phyloP scores from a whole-genome alignment of 2,329 filamentous ascomycete genomes.

The Amylocarpus encephaloides region DNA sequence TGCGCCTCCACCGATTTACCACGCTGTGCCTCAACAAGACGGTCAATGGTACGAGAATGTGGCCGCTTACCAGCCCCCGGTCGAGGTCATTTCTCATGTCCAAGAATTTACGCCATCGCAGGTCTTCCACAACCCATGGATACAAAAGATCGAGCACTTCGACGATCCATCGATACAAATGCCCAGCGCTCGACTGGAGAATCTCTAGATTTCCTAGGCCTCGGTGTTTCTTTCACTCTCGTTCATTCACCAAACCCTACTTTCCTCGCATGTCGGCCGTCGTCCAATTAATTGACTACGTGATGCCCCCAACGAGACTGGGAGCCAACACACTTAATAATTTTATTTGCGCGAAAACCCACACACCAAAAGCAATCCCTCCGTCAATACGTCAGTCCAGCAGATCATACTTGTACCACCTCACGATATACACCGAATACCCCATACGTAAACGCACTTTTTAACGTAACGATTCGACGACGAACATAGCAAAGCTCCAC shows the following conservation, averaged over 20 bases:
- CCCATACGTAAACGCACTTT: constrained; percentile 5
- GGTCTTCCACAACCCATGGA: constrained; percentile 48
- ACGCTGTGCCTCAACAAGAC: constrained; percentile 36
- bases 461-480: constrained; percentile 12
- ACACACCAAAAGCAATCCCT: constrained; percentile 1
- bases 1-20: constrained; percentile 34
- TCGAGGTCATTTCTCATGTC: constrained; percentile 50
- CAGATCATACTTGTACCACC: background rate
- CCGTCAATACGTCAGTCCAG: background rate
- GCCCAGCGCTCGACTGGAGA: constrained; percentile 52
- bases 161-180: constrained; percentile 53
- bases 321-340: constrained; percentile 13
- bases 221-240: constrained; percentile 1
- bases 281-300: constrained; percentile 22
- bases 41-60: constrained; percentile 47
- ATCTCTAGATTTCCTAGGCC: constrained; percentile 37
- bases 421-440: constrained; percentile 6
- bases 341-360: background rate
- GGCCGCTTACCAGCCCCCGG: constrained; percentile 48
- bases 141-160: constrained; percentile 47
- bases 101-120: constrained; percentile 45
- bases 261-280: constrained; percentile 8
- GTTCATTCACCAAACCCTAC: background rate
- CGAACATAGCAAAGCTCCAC: constrained; percentile 3
- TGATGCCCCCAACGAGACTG: constrained; percentile 23